Conservation (phyloP, 2,329 filamentous ascomycete genomes). For the Dothidotthia symphoricarpi region DNA sequence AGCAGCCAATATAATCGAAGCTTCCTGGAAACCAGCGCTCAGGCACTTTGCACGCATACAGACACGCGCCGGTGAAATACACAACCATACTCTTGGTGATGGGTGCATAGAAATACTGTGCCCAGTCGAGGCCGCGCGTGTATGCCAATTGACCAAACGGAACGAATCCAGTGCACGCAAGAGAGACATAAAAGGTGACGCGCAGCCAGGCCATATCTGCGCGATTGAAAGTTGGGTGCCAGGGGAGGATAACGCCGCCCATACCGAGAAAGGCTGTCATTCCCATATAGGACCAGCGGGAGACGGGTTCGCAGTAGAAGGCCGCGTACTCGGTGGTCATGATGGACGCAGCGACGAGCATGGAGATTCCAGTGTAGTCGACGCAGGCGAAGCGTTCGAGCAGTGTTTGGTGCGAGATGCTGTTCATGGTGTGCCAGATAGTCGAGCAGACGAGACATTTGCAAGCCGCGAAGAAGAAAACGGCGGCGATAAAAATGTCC, state of each 20-base stretch:
- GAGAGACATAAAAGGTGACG: slow-evolving; percentile 85
- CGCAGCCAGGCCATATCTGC: slow-evolving; percentile 89
- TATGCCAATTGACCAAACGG: slow-evolving; percentile 80
- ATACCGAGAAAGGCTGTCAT: slow-evolving; percentile 78
- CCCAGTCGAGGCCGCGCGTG: slow-evolving; percentile 75
- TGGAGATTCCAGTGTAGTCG: slow-evolving; percentile 95
- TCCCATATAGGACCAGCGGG: slow-evolving; percentile 81
- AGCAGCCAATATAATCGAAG: slow-evolving; percentile 93
- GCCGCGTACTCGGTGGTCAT: slow-evolving; percentile 98
- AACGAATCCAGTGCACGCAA: slow-evolving; percentile 84
- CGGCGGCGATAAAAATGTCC: slow-evolving; percentile 84
- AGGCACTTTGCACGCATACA: slow-evolving; percentile 90
- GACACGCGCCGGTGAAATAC: slow-evolving; percentile 77
- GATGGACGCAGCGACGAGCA: slow-evolving; percentile 92
- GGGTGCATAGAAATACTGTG: slow-evolving; percentile 84
- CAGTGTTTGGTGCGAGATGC: slow-evolving; percentile 82
- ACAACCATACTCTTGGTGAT: slow-evolving; percentile 82
- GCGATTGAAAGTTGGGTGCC: slow-evolving; percentile 94
- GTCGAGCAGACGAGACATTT: slow-evolving; percentile 94
- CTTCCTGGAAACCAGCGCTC: slow-evolving; percentile 89
- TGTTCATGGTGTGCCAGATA: slow-evolving; percentile 99
- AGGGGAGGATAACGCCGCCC: slow-evolving; percentile 86
- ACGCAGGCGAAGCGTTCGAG: slow-evolving; percentile 97
- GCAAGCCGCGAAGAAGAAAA: slow-evolving; percentile 95
- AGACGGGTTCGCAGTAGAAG: slow-evolving; percentile 93